Base-by-base conservation (phyloP, 805 yeast species). In the Ogataea angusta region DNA sequence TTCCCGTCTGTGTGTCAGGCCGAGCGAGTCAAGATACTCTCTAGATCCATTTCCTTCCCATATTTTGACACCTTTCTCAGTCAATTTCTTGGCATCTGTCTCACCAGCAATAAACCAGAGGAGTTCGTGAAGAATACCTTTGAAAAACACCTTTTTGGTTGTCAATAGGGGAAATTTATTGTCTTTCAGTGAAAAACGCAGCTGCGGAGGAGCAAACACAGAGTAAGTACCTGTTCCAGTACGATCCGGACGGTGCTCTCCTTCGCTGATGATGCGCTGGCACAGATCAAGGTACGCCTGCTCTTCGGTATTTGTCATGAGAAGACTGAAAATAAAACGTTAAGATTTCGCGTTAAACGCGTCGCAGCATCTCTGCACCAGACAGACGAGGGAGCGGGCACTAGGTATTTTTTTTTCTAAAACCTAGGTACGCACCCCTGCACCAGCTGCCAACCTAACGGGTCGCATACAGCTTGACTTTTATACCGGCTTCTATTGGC, bases 1-100 rank as follows among this genome's bases (percentile, higher is more conserved):
- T 54, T 80, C 96, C 44, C 89, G 71, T 59, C 96, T 80, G 44
- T 85, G 71, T 0, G 73, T 73, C 33, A 93, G 73, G 1, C 98
- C 99, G 26, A 89, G 66, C 4, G 78, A 73, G 60, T 93, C 97
- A 40, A 93, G 69, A 60, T 78, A 93, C 62, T 88, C 96, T 46
- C 97, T 72, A 26, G 95, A 85, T 9, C 98, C 99, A 61, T 93
- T 93, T 13, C 99, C 99, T 62, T 93, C 99, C 99, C 99, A 93
- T 41, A 93, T 93, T 57, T 80, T 90, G n/a, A 93, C 95, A 25
- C 95, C 96, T 51, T 82, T 76, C 3, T 82, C 95, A 12, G 82
- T 68, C 30, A 93, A 68, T 47, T 75, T 70, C 49, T 82, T 84
- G 26, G 93, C 95, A 59, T 91, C 95, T 0, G 99, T 93, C 47